Evolutionary conservation across 805 yeast species (phyloP).

Genomic region (Hyphopichia homilentoma): DNA sequence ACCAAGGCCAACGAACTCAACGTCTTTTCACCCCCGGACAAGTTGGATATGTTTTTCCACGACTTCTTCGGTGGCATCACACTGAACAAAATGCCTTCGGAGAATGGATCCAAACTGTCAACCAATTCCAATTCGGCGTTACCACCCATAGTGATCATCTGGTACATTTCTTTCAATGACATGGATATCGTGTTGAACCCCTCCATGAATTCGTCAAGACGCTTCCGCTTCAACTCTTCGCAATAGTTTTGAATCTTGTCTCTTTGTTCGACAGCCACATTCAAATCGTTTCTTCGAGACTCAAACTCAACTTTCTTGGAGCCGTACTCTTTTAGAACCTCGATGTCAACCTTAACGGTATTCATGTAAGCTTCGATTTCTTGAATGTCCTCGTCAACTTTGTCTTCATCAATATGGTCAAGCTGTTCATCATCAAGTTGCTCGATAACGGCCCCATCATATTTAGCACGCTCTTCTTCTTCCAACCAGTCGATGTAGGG

Average conservation of each 20-base stretch:
- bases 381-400: conserved; percentile 48
- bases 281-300: conserved; percentile 61
- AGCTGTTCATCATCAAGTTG: conserved; percentile 52
- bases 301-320: conserved; percentile 60
- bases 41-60: conserved; percentile 92
- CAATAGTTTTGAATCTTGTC: conserved; percentile 58
- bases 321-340: conserved; percentile 74
- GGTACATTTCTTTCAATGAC: conserved; percentile 94
- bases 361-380: conserved; percentile 54
- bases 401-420: conserved; percentile 41
- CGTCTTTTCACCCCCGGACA: conserved; percentile 98
- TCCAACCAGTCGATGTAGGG: conserved; percentile 50
- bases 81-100: conserved; percentile 93
- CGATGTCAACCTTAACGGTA: conserved; percentile 62
- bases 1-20: conserved; percentile 91
- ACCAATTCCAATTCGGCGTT: conserved; percentile 96
- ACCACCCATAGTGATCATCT: conserved; percentile 99
- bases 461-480: conserved; percentile 32
- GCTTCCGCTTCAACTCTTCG: conserved; percentile 66
- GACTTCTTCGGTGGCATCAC: conserved; percentile 99
- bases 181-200: conserved; percentile 86
- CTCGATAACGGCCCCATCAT: conserved; percentile 35
- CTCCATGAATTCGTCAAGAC: conserved; percentile 87
- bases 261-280: conserved; percentile 60
- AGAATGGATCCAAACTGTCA: conserved; percentile 94